A percentile compares a stretch with the other conserved stretches of the same genome.
phyloP scores from a whole-genome alignment of 1,139 yeast species.

The Suhomyces atakaporum region DNA sequence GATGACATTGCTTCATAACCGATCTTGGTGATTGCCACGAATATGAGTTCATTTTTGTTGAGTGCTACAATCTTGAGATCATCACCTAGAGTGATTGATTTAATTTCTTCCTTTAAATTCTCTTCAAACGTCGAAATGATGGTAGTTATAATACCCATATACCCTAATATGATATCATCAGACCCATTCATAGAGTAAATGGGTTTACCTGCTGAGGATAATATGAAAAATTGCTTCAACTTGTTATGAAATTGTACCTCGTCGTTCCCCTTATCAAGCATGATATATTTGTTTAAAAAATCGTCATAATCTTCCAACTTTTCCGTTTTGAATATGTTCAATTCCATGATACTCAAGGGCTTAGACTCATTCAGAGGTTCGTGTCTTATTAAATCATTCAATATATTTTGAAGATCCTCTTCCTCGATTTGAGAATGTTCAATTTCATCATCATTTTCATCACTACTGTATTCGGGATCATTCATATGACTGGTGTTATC shows the following conservation, averaged over 20 bases:
- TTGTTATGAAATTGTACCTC: constrained; percentile 40
- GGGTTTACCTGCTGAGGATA: constrained; percentile 94
- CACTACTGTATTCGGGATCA: constrained; percentile 9
- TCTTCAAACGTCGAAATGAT: constrained; percentile 62
- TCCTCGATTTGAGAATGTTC: constrained; percentile 23
- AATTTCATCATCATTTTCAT: constrained; percentile 13
- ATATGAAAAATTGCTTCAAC: constrained; percentile 71
- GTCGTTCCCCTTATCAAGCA: constrained; percentile 26
- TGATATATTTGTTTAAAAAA: constrained; percentile 17
- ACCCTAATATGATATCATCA: constrained; percentile 69
- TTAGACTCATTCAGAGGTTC: constrained; percentile 10
- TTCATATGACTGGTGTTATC: constrained; percentile 8
- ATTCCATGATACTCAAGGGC: constrained; percentile 11
- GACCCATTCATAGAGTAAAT: constrained; percentile 80
- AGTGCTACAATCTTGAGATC: constrained; percentile 58
- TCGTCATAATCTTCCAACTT: no score
- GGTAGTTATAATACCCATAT: constrained; percentile 73
- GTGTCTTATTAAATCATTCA: constrained; percentile 28
- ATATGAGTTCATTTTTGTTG: constrained; percentile 66
- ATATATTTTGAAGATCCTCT: constrained; percentile 30
- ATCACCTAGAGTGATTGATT: constrained; percentile 31
- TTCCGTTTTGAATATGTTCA: constrained; percentile 12
- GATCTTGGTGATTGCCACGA: constrained; percentile 69
- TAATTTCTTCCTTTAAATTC: constrained; percentile 33
- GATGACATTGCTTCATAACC: constrained; percentile 30